These are phyloP conservation scores for Pseudogymnoascus sp. DNA, from an alignment of 2,329 filamentous ascomycete genomes.

Conservation along the genomic window DNA sequence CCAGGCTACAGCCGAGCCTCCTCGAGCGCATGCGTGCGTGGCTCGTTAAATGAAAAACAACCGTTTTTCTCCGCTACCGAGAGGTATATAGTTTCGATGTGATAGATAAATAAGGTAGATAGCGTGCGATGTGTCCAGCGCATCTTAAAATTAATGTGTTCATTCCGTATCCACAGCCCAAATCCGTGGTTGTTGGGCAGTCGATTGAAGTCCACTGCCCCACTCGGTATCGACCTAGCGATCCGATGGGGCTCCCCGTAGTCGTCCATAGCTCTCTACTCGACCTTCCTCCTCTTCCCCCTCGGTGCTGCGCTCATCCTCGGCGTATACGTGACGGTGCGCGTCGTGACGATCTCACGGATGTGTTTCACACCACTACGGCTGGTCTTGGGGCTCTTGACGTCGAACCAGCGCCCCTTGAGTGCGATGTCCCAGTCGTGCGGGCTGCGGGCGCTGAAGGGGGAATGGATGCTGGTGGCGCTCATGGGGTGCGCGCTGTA, in stretches of 20 bases:
- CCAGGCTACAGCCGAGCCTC: not conserved
- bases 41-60: not conserved
- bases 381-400: slow-evolving; percentile 46
- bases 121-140: not conserved
- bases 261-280: slow-evolving; percentile 28
- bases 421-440: slow-evolving; percentile 73
- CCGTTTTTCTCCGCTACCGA: not conserved
- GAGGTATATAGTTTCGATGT: slow-evolving; percentile 1
- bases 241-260: not conserved
- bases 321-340: slow-evolving; percentile 75
- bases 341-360: slow-evolving; percentile 80
- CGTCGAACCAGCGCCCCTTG: slow-evolving; percentile 57
- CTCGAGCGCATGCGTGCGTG: not conserved
- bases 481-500: slow-evolving; percentile 25
- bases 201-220: not conserved
- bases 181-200: not conserved
- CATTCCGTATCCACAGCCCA: not conserved
- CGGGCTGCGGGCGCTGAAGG: slow-evolving; percentile 66
- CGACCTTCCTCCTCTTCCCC: slow-evolving; percentile 80
- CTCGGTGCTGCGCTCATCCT: slow-evolving; percentile 83
- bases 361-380: slow-evolving; percentile 64
- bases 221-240: not conserved
- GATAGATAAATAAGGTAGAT: slow-evolving; percentile 2
- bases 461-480: slow-evolving; percentile 50
- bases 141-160: slow-evolving; percentile 2